These are phyloP conservation scores for Paecilomyces dactylethromorphus DNA, from an alignment of 2,329 filamentous ascomycete genomes.

Conservation along the genomic window DNA sequence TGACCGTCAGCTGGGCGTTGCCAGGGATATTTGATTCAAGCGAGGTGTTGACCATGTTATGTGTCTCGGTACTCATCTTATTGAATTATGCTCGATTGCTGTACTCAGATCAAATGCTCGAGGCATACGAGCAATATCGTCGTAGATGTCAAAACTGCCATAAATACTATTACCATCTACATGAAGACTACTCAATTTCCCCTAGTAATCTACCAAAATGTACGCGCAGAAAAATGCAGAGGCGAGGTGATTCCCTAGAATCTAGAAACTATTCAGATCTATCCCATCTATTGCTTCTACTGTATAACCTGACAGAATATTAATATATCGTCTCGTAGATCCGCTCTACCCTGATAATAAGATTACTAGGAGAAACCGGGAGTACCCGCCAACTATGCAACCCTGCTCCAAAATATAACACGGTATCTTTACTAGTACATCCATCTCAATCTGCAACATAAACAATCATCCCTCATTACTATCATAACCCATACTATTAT, in stretches of 20 bases:
- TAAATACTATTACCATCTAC: not conserved
- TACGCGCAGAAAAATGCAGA: too few species aligned
- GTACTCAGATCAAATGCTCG: not conserved
- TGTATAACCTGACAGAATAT: too few species aligned
- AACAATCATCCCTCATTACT: not conserved
- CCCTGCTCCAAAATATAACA: not conserved
- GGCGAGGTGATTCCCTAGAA: too few species aligned
- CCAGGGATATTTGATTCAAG: constrained; percentile 6
- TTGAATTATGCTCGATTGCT: not conserved
- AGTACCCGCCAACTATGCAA: not conserved
- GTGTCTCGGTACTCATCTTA: not conserved
- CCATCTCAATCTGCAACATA: not conserved
- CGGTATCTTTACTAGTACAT: not conserved
- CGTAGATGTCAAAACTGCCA: not conserved
- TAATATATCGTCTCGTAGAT: too few species aligned
- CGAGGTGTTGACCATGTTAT: not conserved
- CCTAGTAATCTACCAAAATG: too few species aligned
- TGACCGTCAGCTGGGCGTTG: constrained; percentile 26
- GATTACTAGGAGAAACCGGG: too few species aligned
- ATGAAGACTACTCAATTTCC: not conserved
- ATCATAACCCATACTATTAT: not conserved
- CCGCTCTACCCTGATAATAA: too few species aligned
- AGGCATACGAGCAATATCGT: not conserved
- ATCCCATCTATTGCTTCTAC: too few species aligned
- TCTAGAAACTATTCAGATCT: too few species aligned